Conservation (phyloP, 768 basidiomycete species). For the Crepidotus variabilis region DNA sequence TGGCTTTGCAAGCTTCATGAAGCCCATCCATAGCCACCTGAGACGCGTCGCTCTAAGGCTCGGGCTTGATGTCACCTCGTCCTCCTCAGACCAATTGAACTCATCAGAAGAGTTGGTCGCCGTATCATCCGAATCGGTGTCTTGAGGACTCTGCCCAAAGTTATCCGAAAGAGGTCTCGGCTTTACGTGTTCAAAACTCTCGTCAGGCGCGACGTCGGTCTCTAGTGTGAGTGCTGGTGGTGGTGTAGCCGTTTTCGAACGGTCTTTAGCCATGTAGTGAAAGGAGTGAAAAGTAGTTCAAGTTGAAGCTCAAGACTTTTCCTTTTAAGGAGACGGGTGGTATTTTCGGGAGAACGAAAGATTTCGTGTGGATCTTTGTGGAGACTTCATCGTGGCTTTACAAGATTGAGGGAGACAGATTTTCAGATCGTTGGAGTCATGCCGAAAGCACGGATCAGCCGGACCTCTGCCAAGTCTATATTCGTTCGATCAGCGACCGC, state of each 20-base stretch:
- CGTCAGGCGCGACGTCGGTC: background rate
- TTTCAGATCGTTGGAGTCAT: background rate
- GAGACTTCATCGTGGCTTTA: background rate
- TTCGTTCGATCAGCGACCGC: background rate
- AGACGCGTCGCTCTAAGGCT: conserved; percentile 53
- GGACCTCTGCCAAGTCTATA: background rate
- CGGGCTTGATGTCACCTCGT: conserved; percentile 28
- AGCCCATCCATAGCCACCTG: conserved; percentile 56
- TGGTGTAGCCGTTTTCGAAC: background rate
- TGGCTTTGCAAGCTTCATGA: conserved; percentile 62
- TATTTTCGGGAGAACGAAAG: background rate
- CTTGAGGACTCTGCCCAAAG: conserved; percentile 6
- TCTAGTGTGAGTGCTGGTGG: background rate
- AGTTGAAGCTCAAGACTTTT: background rate
- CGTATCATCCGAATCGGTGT: conserved; percentile 37
- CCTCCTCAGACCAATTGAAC: conserved; percentile 73
- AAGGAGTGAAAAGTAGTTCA: background rate
- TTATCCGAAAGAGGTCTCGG: background rate
- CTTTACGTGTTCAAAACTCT: background rate
- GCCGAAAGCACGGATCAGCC: background rate
- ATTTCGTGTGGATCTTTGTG: background rate
- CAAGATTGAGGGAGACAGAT: background rate
- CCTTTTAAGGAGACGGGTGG: background rate
- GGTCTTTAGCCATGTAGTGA: background rate
- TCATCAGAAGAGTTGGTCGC: conserved; percentile 63